Percentiles rank a stretch among this genome's conserved stretches.
These are phyloP conservation scores for Nakazawaea holstii DNA, from an alignment of 805 yeast genomes.

Conservation along the genomic window DNA sequence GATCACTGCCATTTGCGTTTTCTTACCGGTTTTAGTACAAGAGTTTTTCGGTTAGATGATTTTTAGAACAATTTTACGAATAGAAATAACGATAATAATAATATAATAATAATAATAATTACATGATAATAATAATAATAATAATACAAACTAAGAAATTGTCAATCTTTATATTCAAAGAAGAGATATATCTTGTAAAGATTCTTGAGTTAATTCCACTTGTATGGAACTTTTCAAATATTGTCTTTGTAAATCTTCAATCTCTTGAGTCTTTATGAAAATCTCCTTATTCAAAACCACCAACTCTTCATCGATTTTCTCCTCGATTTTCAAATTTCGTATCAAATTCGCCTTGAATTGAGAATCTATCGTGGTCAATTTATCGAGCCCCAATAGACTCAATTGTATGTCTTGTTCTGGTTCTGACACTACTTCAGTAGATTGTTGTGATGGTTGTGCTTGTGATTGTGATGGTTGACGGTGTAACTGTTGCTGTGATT, in stretches of 20 bases:
- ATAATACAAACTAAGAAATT: too few relatives aligned
- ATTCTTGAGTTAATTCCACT: slow-evolving; percentile 29
- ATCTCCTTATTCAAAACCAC: slow-evolving; percentile 17
- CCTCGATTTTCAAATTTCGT: slow-evolving; percentile 13
- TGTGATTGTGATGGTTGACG: background rate
- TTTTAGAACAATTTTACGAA: background rate
- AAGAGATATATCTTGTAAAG: slow-evolving; percentile 6
- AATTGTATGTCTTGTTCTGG: background rate
- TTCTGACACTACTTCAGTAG: background rate
- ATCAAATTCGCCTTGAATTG: slow-evolving; percentile 1
- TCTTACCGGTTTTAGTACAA: slow-evolving; percentile 63
- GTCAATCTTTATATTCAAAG: too few relatives aligned
- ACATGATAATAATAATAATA: too few relatives aligned
- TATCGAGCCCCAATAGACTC: slow-evolving; percentile 6
- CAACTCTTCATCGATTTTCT: slow-evolving; percentile 18
- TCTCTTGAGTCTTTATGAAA: slow-evolving; percentile 21
- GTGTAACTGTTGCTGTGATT: background rate
- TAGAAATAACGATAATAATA: too few relatives aligned
- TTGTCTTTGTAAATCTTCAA: slow-evolving; percentile 21
- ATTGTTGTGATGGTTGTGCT: background rate
- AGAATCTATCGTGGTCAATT: background rate
- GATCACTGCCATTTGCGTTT: slow-evolving; percentile 68
- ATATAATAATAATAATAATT: too few relatives aligned
- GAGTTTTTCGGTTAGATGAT: slow-evolving; percentile 15
- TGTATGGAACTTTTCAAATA: slow-evolving; percentile 26